Evolutionary conservation across 352 stramenopile species (phyloP).

Genomic region (Pythium folliculosum): DNA sequence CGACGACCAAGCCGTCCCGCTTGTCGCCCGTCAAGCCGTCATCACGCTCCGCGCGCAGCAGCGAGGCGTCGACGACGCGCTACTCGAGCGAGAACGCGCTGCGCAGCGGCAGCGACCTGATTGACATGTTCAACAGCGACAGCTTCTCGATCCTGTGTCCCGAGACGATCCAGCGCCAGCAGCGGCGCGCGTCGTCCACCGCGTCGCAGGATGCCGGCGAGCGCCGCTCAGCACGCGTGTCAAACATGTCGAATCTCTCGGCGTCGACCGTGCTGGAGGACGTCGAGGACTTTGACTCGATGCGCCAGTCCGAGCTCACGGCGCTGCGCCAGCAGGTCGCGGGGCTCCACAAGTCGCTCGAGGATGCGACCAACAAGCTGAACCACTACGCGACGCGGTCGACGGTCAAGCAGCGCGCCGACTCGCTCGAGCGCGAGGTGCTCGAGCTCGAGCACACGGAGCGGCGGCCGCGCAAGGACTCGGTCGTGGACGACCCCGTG

Average conservation of each 20-base stretch:
- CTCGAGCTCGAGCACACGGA: slow-evolving; percentile 11
- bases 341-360: slow-evolving; percentile 47
- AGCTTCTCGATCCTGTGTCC: slow-evolving; percentile 60
- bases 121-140: slow-evolving; percentile 49
- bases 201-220: slow-evolving; percentile 48
- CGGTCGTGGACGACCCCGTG: slow-evolving; percentile 30
- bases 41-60: neutral
- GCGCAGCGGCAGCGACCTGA: slow-evolving; percentile 31
- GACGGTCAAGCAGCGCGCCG: slow-evolving; percentile 25
- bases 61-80: neutral
- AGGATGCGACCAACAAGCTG: slow-evolving; percentile 55
- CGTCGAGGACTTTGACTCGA: slow-evolving; percentile 26
- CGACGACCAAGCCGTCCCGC: neutral
- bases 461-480: slow-evolving; percentile 14
- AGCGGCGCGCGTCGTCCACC: slow-evolving; percentile 17
- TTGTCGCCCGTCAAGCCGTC: neutral
- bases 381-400: slow-evolving; percentile 37
- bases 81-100: slow-evolving; percentile 1
- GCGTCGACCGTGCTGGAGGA: slow-evolving; percentile 30
- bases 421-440: slow-evolving; percentile 20
- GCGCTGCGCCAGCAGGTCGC: slow-evolving; percentile 53
- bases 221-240: slow-evolving; percentile 36
- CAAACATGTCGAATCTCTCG: slow-evolving; percentile 48
- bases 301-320: slow-evolving; percentile 43
- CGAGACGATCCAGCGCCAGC: slow-evolving; percentile 36